phyloP scores from a whole-genome alignment of 2,329 filamentous ascomycete genomes.

The Eurotiales sp. region DNA sequence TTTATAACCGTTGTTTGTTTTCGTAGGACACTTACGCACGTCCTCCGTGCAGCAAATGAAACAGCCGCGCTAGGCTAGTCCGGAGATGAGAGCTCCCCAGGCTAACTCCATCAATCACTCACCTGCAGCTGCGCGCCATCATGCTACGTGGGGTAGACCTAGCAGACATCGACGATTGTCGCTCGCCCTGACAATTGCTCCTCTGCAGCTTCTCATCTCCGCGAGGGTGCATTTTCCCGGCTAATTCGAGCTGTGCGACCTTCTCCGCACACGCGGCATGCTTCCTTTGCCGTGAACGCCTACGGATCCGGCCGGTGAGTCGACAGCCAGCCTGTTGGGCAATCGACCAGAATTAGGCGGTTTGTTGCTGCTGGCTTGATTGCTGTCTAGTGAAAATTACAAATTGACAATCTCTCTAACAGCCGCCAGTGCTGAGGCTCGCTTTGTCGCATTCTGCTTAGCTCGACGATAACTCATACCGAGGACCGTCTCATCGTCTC shows the following conservation, averaged over 20 bases:
- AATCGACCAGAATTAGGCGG: too few relatives aligned
- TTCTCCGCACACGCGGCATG: slow-evolving; percentile 9
- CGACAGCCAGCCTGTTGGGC: too few relatives aligned
- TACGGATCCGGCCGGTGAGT: slow-evolving; percentile 13
- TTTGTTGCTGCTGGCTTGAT: not conserved
- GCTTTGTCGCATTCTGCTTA: not conserved
- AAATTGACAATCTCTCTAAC: too few relatives aligned
- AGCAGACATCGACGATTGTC: not conserved
- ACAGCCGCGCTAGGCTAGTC: too few relatives aligned
- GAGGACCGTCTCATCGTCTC: not conserved
- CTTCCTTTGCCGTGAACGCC: slow-evolving; percentile 9
- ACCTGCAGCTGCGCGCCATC: too few relatives aligned
- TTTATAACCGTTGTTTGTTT: too few relatives aligned
- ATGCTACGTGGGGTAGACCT: not conserved
- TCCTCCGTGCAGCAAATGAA: too few relatives aligned
- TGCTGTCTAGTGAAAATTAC: not conserved
- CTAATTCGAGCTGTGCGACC: slow-evolving; percentile 10
- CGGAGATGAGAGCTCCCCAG: not conserved
- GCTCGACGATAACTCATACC: too few relatives aligned
- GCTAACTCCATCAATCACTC: not conserved
- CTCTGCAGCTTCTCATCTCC: not conserved
- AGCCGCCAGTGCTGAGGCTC: too few relatives aligned
- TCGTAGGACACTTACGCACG: too few relatives aligned
- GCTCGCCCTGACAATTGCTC: not conserved
- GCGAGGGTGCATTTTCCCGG: not conserved